Conservation (phyloP, 352 stramenopile genomes). For the Thalassiosira delicatula region DNA sequence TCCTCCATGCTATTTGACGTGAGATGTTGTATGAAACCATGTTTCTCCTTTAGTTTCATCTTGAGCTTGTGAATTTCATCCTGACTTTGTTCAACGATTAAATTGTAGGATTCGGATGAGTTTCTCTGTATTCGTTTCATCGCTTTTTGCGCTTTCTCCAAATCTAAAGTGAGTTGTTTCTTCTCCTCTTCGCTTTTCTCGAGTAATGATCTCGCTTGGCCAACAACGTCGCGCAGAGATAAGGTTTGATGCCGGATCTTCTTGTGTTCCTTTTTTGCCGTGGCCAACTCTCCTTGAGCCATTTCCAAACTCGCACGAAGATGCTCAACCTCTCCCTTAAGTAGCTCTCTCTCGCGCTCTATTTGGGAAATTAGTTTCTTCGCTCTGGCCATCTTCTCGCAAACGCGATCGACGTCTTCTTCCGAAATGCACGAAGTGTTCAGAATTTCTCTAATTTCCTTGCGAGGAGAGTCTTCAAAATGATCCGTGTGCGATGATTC, state of each 20-base stretch:
- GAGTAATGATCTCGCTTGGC: constrained; percentile 34
- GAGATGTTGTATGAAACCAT: constrained; percentile 24
- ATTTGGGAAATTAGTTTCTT: constrained; percentile 40
- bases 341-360: constrained; percentile 44
- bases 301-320: constrained; percentile 34
- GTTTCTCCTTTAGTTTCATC: constrained; percentile 31
- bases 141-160: constrained; percentile 32
- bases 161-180: constrained; percentile 27
- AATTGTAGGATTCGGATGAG: constrained; percentile 35
- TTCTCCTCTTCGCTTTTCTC: constrained; percentile 50
- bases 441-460: constrained; percentile 38
- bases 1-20: constrained; percentile 5
- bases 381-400: constrained; percentile 44
- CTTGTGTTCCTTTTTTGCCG: constrained; percentile 25
- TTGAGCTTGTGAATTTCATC: constrained; percentile 43
- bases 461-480: constrained; percentile 8
- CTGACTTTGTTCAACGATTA: constrained; percentile 32
- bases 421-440: constrained; percentile 33
- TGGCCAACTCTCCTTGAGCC: constrained; percentile 29
- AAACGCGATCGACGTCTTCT: constrained; percentile 32
- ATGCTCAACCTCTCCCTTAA: constrained; percentile 57
- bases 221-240: constrained; percentile 28
- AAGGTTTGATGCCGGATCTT: constrained; percentile 29
- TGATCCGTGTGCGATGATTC: constrained; percentile 6
- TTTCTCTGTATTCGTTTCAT: constrained; percentile 38